Evolutionary conservation across 1,139 yeast species (phyloP).

Genomic region (Protomyces macrosporus): DNA sequence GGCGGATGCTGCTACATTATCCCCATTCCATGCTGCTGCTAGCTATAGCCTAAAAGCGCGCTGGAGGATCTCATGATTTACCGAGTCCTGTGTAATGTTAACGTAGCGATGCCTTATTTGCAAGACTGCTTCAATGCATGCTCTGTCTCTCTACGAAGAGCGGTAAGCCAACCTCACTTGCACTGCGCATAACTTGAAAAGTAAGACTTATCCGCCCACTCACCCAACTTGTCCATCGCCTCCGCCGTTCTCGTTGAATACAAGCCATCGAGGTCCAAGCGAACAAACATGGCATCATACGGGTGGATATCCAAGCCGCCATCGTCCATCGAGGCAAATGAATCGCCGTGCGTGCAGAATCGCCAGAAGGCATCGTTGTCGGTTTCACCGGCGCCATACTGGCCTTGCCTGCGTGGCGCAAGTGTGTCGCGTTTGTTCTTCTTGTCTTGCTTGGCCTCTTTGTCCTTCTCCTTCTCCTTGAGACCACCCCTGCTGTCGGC

Average conservation of each 20-base stretch:
- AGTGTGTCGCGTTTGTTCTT: too few relatives aligned
- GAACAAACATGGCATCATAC: constrained; percentile 14
- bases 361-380: constrained; percentile 3
- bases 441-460: too few relatives aligned
- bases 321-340: neutral
- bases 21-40: constrained; percentile 22
- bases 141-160: too few relatives aligned
- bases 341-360: neutral
- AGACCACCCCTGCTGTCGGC: too few relatives aligned
- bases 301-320: constrained; percentile 14
- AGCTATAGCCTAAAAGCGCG: neutral
- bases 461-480: too few relatives aligned
- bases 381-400: too few relatives aligned
- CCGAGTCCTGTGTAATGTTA: too few relatives aligned
- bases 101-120: too few relatives aligned
- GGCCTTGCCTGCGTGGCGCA: too few relatives aligned
- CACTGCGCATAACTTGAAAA: constrained; percentile 19
- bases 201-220: constrained; percentile 9
- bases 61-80: too few relatives aligned
- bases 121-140: too few relatives aligned
- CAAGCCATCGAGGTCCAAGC: neutral
- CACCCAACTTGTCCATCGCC: neutral
- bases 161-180: neutral
- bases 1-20: constrained; percentile 22
- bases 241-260: too few relatives aligned